Conservation (phyloP, 768 basidiomycete genomes). For the Hypsizygus marmoreus region DNA sequence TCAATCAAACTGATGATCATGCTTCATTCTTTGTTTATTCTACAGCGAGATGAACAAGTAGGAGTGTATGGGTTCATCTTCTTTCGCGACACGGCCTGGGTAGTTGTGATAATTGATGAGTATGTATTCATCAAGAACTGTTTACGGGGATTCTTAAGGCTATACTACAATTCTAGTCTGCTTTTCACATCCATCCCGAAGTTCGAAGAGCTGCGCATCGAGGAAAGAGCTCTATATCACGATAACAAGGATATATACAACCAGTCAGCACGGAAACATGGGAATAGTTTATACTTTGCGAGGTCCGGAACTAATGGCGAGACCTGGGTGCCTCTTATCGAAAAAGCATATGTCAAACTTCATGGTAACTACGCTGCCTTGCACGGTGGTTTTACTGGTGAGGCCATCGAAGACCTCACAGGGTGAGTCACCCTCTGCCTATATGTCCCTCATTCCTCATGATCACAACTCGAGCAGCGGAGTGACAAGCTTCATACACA, state of each 20-base stretch:
- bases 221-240: constrained; percentile 49
- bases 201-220: constrained; percentile 45
- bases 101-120: constrained; percentile 59
- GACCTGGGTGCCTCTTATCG: constrained; percentile 59
- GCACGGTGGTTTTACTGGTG: constrained; percentile 41
- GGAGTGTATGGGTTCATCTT: constrained; percentile 65
- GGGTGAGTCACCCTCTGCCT: constrained; percentile 36
- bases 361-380: constrained; percentile 53
- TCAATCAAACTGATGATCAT: background rate
- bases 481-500: constrained; percentile 26
- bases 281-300: constrained; percentile 52
- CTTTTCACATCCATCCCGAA: constrained; percentile 51
- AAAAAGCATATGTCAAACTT: constrained; percentile 61
- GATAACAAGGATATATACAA: constrained; percentile 51
- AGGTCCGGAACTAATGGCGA: constrained; percentile 48
- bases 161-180: constrained; percentile 35
- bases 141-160: constrained; percentile 53
- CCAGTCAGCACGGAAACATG: constrained; percentile 43
- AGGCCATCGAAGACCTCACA: constrained; percentile 59
- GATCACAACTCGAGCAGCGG: constrained; percentile 11
- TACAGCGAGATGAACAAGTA: constrained; percentile 49
- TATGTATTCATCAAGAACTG: constrained; percentile 24
- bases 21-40: constrained; percentile 1
- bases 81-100: constrained; percentile 53
- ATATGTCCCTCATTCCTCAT: background rate